Base-by-base conservation (phyloP, 306 rosid species). In the Dalbergia oliveri region DNA sequence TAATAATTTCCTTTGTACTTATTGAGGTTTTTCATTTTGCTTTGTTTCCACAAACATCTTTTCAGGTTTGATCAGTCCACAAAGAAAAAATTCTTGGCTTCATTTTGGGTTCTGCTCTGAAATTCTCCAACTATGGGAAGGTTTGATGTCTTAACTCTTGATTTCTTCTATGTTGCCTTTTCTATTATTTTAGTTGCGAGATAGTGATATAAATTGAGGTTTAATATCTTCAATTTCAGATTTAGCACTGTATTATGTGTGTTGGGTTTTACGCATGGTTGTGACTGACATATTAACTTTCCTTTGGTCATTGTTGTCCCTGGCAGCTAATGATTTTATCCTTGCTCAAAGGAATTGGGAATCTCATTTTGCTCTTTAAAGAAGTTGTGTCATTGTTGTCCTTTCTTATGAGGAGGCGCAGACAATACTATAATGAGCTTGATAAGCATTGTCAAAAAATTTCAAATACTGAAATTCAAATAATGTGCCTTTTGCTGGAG, bases 31-130 rank as follows among this genome's bases (percentile, higher is more conserved):
- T 41, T 72, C 11, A 45, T 51, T 18, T 5, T 63, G 57, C 39
- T 41, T 58, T 41, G 16, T 70, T 70, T 49, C 31, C 69, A 64
- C 11, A 66, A 63, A 33, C 9, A 44, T 68, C 33, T n/a, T 53
- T 86, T 67, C 88, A 94, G 99, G 90, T 91, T 93, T 88, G 95
- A 90, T 81, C 91, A 88, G 83, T 49, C 93, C 65, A 91, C 94
- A 33, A 91, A 81, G 82, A 86, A 72, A 80, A 77, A 76, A 86
- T 95, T 81, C 86, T 90, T 45, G 88, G 87, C 59, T 91, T 90
- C 84, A 85, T 91, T 82, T 85, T 95, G 91, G 87, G 89, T 81
- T 90, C 90, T 72, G 82, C 91, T 75, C 73, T 89, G 58, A 82
- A 89, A 72, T 86, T 89, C 67, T 86, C 98, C 64, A 88, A 93